Conservation (phyloP, 805 yeast genomes). For the Suhomyces faveliae region DNA sequence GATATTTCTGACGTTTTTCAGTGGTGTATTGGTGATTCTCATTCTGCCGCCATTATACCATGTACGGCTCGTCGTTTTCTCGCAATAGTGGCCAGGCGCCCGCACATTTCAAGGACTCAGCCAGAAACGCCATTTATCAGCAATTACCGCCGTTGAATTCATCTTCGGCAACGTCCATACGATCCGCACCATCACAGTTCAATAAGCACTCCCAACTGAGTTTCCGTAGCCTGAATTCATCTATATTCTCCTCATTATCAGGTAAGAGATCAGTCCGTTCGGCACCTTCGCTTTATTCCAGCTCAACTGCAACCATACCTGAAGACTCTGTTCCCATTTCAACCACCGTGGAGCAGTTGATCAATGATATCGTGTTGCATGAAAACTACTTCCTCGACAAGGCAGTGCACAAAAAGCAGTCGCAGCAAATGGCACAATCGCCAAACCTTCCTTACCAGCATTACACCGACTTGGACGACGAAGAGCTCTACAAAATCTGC, state of each 20-base stretch:
- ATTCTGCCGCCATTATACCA: constrained; percentile 7
- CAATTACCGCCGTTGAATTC: constrained; percentile 34
- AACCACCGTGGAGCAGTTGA: constrained; percentile 43
- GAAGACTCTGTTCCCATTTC: constrained; percentile 43
- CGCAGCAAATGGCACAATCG: constrained; percentile 1
- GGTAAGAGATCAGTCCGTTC: constrained; percentile 38
- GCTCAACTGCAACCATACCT: constrained; percentile 44
- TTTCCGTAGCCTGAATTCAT: constrained; percentile 36
- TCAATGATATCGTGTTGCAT: constrained; percentile 40
- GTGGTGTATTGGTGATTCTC: background rate
- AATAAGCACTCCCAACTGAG: constrained; percentile 21
- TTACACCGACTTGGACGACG: constrained; percentile 18
- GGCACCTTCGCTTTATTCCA: constrained; percentile 44
- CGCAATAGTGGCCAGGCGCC: constrained; percentile 30
- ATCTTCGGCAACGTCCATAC: constrained; percentile 30
- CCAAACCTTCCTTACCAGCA: constrained; percentile 2
- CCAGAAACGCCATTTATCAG: constrained; percentile 44
- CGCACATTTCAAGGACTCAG: constrained; percentile 39
- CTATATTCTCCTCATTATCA: constrained; percentile 29
- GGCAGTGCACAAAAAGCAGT: constrained; percentile 11
- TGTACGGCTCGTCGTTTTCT: constrained; percentile 33
- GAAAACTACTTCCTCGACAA: constrained; percentile 27
- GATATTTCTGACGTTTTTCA: background rate
- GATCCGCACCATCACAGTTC: constrained; percentile 40
- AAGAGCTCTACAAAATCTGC: constrained; percentile 35